Evolutionary conservation across 306 rosid species (phyloP), one percentile per base, ranked within the genome.

Genomic region (Ceratonia siliqua): DNA sequence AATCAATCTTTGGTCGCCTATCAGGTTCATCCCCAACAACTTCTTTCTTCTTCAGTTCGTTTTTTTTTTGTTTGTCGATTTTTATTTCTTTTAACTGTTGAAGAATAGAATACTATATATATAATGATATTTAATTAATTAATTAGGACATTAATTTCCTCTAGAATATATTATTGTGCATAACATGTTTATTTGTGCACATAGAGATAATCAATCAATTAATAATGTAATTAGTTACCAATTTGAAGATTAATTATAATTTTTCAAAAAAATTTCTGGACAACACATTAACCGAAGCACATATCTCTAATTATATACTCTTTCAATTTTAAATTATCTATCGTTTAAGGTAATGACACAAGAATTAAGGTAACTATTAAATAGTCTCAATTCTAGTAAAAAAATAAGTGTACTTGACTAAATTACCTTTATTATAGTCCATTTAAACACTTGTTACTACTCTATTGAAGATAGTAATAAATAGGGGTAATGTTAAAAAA

Each of bases 1-100:
- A 91, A 91, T 78, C 97, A 89, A 70, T 62, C 97, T 75, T 41
- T 59, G 45, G 88, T 91, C 8, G 97, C 94, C 27, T 7, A 57
- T 20, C 97, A 89, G 94, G 97, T 87, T 24, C 13, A 0, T 2
- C 46, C 32, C 30, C 20, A 56, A 7, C 43, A 9, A 5, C n/a
- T 22, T 24, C 28, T 21, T 59, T 9, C 21, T 20, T 11, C 3
- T 18, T 35, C 17, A 6, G 6, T 30, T 35, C 18, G 36, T 3
- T 46, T 28, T 0, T 15, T 52, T 18, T 13, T 5, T 6, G 1
- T 5, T 17, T 50, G 14, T 45, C n/a, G n/a, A n/a, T 14, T 3
- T 45, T 10, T 11, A 2, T 36, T 13, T 10, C 10, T 42, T 42
- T 42, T 13, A 4, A 28, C 32, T 1, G 4, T 28, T 28, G 32